These are phyloP conservation scores for Capillidium heterosporum DNA, from an alignment of 371 early-diverging fungal genomes.

Conservation along the genomic window DNA sequence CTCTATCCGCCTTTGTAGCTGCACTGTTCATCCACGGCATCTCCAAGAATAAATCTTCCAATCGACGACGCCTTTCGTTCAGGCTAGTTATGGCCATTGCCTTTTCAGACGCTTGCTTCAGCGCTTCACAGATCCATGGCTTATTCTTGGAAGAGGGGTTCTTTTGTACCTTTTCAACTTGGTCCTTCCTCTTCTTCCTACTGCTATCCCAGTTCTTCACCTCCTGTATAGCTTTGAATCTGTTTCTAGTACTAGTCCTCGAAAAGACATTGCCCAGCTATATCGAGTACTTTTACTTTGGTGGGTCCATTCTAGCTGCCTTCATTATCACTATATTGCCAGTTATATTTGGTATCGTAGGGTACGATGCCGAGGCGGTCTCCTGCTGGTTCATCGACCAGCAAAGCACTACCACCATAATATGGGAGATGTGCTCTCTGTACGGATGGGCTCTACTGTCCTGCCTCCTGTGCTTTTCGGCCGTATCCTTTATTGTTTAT, in stretches of 20 bases:
- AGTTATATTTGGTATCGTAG: neutral
- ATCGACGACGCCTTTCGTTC: neutral
- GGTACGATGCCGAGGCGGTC: neutral
- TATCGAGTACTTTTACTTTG: neutral
- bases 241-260: neutral
- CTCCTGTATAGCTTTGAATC: neutral
- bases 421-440: neutral
- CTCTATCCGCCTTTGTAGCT: neutral
- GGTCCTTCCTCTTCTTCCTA: neutral
- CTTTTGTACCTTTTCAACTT: neutral
- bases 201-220: constrained; percentile 2
- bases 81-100: neutral
- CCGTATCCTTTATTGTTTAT: neutral
- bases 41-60: too few relatives aligned
- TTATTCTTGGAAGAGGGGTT: neutral
- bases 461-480: too few relatives aligned
- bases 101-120: neutral
- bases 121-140: neutral
- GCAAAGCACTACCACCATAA: neutral
- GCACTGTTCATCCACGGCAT: neutral
- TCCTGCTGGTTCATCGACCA: constrained; percentile 2
- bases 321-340: neutral
- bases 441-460: neutral
- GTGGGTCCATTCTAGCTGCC: neutral
- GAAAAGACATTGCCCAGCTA: neutral